These are phyloP conservation scores for Galium porrigens DNA, from an alignment of 305 asterid species.

Conservation along the genomic window DNA sequence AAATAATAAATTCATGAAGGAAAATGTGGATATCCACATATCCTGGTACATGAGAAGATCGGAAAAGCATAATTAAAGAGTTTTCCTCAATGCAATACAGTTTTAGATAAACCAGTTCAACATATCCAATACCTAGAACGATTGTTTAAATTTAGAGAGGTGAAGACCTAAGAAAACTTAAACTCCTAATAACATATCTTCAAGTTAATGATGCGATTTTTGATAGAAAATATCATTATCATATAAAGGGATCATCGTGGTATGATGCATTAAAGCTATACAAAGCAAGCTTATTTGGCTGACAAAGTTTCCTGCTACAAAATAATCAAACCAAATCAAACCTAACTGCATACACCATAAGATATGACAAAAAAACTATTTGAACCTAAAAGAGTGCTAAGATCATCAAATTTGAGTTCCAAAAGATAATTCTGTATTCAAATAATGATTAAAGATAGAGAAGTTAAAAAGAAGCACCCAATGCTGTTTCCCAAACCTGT, in stretches of 20 bases:
- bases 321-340: background rate
- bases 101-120: background rate
- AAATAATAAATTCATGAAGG: background rate
- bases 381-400: background rate
- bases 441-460: background rate
- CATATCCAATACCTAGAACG: background rate
- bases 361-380: background rate
- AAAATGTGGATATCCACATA: background rate
- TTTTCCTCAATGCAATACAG: background rate
- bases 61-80: background rate
- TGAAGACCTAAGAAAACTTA: background rate
- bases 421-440: background rate
- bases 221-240: background rate
- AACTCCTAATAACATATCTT: background rate
- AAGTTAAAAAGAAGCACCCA: slow-evolving; percentile 1
- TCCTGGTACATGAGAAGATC: background rate
- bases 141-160: background rate
- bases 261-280: background rate
- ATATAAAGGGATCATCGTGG: background rate
- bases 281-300: background rate
- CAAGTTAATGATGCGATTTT: too few relatives aligned
- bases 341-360: background rate
- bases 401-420: background rate
- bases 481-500: slow-evolving; percentile 39
- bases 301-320: background rate